Evolutionary conservation across 2,329 filamentous ascomycete genomes (phyloP).

Genomic region (Conoideocrella luteorostrata): DNA sequence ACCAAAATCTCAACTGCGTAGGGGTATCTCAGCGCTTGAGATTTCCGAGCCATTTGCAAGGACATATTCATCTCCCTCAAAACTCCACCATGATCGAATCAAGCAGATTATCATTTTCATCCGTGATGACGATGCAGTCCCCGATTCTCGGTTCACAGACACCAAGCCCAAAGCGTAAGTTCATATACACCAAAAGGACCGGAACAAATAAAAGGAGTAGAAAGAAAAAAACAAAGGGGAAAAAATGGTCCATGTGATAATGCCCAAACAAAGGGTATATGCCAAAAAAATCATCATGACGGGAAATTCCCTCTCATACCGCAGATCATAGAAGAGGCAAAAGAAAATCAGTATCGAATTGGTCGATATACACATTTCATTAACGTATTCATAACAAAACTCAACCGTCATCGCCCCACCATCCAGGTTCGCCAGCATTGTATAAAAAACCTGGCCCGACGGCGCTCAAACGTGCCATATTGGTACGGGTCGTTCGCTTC

Average conservation of each 20-base stretch:
- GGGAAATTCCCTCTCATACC: too few species aligned
- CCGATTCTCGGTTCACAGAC: too few species aligned
- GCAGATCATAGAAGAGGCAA: too few species aligned
- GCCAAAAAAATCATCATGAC: too few species aligned
- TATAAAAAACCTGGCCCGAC: slow-evolving; percentile 20
- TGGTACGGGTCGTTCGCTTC: slow-evolving; percentile 21
- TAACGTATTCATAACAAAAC: neutral
- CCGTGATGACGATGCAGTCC: too few species aligned
- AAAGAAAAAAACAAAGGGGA: neutral
- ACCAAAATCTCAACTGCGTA: neutral
- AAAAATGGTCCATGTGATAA: neutral
- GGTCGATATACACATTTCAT: neutral
- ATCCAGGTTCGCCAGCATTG: slow-evolving; percentile 22
- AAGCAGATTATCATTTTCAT: too few species aligned
- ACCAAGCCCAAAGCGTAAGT: too few species aligned
- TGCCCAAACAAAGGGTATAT: neutral
- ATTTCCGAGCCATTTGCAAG: neutral
- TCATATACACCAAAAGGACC: too few species aligned
- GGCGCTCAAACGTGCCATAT: slow-evolving; percentile 32
- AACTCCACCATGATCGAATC: neutral
- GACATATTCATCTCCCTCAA: neutral
- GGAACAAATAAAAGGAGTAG: neutral
- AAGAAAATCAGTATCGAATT: neutral
- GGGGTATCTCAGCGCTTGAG: slow-evolving; percentile 5
- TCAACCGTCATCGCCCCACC: slow-evolving; percentile 37